Evolutionary conservation across 768 basidiomycete genomes (phyloP).

Genomic region (Phaffia australis): DNA sequence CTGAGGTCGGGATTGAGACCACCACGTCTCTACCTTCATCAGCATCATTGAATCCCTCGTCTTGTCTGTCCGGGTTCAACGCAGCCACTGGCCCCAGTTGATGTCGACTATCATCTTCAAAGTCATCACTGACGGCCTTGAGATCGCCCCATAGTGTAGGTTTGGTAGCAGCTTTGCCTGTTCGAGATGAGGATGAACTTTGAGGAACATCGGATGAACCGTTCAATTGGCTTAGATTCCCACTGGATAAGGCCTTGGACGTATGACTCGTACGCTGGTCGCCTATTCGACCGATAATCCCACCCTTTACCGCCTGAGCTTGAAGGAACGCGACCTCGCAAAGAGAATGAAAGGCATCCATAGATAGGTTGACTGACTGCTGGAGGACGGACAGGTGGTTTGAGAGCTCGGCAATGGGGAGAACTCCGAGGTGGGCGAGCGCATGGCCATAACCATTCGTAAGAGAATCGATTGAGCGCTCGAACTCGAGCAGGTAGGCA

Average conservation of each 20-base stretch:
- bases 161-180: constrained; percentile 21
- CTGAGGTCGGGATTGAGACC: constrained; percentile 12
- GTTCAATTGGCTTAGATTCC: no score
- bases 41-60: constrained; percentile 21
- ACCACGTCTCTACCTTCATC: constrained; percentile 22
- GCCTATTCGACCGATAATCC: constrained; percentile 29
- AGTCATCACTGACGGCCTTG: no score
- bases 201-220: no score
- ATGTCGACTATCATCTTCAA: no score
- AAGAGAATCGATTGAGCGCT: constrained; percentile 23
- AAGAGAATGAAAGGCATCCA: constrained; percentile 19
- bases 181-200: constrained; percentile 24
- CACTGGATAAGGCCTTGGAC: no score
- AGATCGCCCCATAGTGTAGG: background rate
- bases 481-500: constrained; percentile 28
- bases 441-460: constrained; percentile 1
- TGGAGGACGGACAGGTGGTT: background rate
- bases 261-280: background rate
- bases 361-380: background rate
- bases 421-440: constrained; percentile 2
- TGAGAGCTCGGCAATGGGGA: background rate
- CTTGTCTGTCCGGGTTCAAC: constrained; percentile 27
- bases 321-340: constrained; percentile 30
- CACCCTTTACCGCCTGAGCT: constrained; percentile 23
- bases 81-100: constrained; percentile 7